These are phyloP conservation scores for Dothideomycetes sp. DNA, from an alignment of 2,329 filamentous ascomycete species.

Conservation along the genomic window DNA sequence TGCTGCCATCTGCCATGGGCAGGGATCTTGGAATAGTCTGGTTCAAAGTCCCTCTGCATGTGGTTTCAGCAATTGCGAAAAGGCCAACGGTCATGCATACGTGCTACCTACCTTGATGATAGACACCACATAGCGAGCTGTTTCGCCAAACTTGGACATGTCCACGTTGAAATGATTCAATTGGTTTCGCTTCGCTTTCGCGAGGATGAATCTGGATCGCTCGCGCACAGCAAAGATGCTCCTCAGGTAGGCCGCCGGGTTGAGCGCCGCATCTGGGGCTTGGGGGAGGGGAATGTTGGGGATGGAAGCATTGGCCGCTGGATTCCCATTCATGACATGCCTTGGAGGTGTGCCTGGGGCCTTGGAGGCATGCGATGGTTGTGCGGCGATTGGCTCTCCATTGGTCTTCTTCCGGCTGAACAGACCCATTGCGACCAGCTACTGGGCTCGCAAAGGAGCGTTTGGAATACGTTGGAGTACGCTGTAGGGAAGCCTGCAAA, in stretches of 20 bases:
- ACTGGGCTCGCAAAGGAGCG: neutral
- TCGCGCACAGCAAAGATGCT: conserved; percentile 84
- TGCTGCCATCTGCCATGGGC: conserved; percentile 81
- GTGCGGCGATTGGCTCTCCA: conserved; percentile 14
- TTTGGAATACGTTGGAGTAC: too few species aligned
- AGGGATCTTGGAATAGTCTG: conserved; percentile 63
- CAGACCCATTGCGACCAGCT: conserved; percentile 33
- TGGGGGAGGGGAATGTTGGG: conserved; percentile 67
- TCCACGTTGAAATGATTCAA: conserved; percentile 84
- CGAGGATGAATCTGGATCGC: conserved; percentile 58
- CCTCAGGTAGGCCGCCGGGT: conserved; percentile 82
- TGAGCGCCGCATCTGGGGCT: conserved; percentile 75
- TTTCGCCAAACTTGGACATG: conserved; percentile 70
- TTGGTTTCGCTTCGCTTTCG: conserved; percentile 66
- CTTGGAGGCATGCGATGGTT: conserved; percentile 2
- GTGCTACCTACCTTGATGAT: conserved; percentile 70
- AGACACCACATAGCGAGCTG: conserved; percentile 76
- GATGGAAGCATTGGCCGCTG: conserved; percentile 32
- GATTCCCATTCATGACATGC: conserved; percentile 10
- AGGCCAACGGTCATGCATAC: too few species aligned
- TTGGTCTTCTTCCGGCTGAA: conserved; percentile 41
- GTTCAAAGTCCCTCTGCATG: conserved; percentile 55
- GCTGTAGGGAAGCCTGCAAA: neutral
- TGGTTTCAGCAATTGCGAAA: conserved; percentile 2
- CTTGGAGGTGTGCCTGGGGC: conserved; percentile 1